Percentiles rank a stretch among this genome's conserved stretches.
Evolutionary conservation across 2,329 filamentous ascomycete genomes (phyloP).

Genomic region (Colletotrichum kahawae): DNA sequence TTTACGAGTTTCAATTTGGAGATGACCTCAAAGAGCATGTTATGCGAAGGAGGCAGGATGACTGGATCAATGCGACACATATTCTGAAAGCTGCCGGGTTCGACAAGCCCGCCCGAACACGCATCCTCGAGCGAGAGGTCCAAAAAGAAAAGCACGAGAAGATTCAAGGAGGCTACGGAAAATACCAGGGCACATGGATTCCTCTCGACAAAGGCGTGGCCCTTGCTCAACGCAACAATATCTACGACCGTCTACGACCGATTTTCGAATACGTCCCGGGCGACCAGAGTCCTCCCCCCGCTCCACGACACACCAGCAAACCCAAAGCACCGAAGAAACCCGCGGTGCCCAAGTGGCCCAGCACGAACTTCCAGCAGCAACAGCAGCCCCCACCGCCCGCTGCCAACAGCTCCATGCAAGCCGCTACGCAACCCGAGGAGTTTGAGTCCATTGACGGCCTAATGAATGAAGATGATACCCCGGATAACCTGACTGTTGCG

Average conservation of each 20-base stretch:
- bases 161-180: constrained; percentile 96
- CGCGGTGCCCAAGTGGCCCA: constrained; percentile 65
- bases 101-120: constrained; percentile 93
- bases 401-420: constrained; percentile 28
- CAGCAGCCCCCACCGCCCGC: constrained; percentile 6
- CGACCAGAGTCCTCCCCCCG: constrained; percentile 87
- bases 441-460: constrained; percentile 67
- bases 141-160: constrained; percentile 98
- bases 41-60: constrained; percentile 90
- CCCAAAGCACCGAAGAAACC: constrained; percentile 77
- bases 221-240: constrained; percentile 85
- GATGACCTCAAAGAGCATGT: constrained; percentile 83
- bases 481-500: constrained; percentile 81
- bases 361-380: constrained; percentile 32
- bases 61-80: constrained; percentile 99
- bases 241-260: constrained; percentile 80
- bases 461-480: constrained; percentile 78
- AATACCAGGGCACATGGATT: constrained; percentile 99
- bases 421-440: constrained; percentile 52
- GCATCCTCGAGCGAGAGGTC: constrained; percentile 94
- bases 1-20: constrained; percentile 91
- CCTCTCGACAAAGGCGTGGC: constrained; percentile 81
- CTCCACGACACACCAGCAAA: constrained; percentile 89
- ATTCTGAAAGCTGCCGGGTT: constrained; percentile 97
- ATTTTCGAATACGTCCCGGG: constrained; percentile 92